Evolutionary conservation across 257 asterid genomes (phyloP).

Genomic region (Petrea volubilis): DNA sequence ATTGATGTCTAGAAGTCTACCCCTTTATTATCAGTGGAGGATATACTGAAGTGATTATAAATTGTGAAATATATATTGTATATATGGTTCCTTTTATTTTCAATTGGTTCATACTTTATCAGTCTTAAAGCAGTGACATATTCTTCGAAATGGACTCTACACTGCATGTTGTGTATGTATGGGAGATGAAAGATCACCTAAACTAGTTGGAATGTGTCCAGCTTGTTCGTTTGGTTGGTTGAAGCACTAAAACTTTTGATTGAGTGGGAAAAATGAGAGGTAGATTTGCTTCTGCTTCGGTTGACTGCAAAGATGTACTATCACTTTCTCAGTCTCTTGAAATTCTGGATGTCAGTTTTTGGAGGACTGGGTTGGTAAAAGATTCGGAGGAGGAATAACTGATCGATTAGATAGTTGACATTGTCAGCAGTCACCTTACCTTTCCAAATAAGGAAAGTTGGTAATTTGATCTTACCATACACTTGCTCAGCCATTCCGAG

Average conservation of each 20-base stretch:
- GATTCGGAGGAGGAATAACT: background rate
- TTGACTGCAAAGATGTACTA: background rate
- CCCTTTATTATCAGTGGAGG: background rate
- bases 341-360: background rate
- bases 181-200: background rate
- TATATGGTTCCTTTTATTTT: background rate
- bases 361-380: constrained; percentile 10
- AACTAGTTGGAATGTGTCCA: background rate
- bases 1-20: background rate
- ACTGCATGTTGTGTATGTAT: constrained; percentile 7
- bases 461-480: constrained; percentile 1
- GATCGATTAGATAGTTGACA: background rate
- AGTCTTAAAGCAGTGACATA: constrained; percentile 10
- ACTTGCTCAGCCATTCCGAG: background rate
- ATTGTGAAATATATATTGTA: background rate
- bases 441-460: background rate
- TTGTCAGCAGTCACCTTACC: background rate
- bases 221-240: constrained; percentile 14
- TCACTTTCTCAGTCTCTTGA: background rate
- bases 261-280: background rate
- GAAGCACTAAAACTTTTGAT: background rate
- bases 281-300: constrained; percentile 17
- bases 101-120: background rate
- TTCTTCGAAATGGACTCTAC: background rate
- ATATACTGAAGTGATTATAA: background rate